Conservation (phyloP, 768 basidiomycete species). For the Tricholoma furcatifolium region DNA sequence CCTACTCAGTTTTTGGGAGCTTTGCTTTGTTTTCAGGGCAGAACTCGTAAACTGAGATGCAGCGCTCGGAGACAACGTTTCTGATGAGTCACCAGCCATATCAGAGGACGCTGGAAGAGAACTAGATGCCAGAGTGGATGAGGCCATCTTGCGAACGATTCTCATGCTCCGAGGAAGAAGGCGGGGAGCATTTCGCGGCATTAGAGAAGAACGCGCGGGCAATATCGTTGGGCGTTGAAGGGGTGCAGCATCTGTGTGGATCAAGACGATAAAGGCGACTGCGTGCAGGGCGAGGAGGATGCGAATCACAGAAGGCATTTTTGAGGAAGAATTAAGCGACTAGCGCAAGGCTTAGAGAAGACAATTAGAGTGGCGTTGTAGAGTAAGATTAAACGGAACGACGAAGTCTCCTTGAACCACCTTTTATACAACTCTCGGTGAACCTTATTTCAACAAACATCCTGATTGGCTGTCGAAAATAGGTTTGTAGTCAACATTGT, state of each 20-base stretch:
- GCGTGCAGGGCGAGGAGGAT: constrained; percentile 41
- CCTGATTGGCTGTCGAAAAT: constrained; percentile 19
- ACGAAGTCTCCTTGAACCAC: background rate
- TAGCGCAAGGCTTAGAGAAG: constrained; percentile 20
- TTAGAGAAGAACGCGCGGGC: constrained; percentile 16
- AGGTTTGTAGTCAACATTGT: constrained; percentile 1
- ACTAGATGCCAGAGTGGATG: background rate
- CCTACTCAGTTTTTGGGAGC: constrained; percentile 30
- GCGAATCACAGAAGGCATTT: constrained; percentile 34
- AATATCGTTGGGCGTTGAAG: constrained; percentile 30
- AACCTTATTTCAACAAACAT: constrained; percentile 20
- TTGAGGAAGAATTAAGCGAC: constrained; percentile 25
- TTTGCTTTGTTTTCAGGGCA: constrained; percentile 9
- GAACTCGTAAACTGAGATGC: constrained; percentile 7
- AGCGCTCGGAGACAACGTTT: background rate
- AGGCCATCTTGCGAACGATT: constrained; percentile 9
- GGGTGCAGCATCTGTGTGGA: constrained; percentile 34
- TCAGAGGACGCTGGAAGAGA: background rate
- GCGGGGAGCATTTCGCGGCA: background rate
- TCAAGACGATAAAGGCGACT: constrained; percentile 34
- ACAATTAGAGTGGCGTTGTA: constrained; percentile 13
- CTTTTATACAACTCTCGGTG: constrained; percentile 10
- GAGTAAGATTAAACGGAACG: constrained; percentile 8
- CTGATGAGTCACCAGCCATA: background rate
- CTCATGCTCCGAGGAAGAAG: constrained; percentile 9